Conservation (phyloP, 1,284 basidiomycete species). For the Takashimella koratensis region DNA sequence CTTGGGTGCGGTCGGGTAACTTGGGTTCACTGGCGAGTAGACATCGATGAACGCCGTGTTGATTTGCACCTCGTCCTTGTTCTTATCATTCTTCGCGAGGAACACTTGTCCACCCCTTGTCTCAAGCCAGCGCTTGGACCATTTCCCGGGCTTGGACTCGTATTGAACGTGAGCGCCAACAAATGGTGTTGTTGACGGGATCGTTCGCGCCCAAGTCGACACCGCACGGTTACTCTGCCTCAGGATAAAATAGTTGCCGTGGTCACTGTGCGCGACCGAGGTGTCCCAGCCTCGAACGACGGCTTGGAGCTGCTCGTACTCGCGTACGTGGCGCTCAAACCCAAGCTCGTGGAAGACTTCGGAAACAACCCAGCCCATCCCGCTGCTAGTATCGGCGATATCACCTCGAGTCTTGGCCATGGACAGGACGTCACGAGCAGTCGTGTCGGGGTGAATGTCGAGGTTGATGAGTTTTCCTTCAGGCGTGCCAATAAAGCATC, state of each 20-base stretch:
- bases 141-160: conserved; percentile 83
- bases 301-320: conserved; percentile 70
- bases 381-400: conserved; percentile 19
- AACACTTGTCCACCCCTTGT: conserved; percentile 77
- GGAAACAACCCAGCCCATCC: conserved; percentile 37
- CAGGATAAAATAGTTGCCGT: conserved; percentile 70
- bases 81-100: conserved; percentile 78
- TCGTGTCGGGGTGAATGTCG: conserved; percentile 35
- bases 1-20: conserved; percentile 61
- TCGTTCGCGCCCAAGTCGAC: conserved; percentile 10
- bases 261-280: no score
- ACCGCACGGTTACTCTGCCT: conserved; percentile 63
- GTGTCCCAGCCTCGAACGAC: conserved; percentile 73
- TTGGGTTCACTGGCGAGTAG: conserved; percentile 63
- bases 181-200: conserved; percentile 63
- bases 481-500: background rate
- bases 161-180: conserved; percentile 73
- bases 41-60: conserved; percentile 70
- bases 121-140: conserved; percentile 82
- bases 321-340: conserved; percentile 72
- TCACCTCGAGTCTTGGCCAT: conserved; percentile 21
- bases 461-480: conserved; percentile 8
- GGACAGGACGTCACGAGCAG: conserved; percentile 34
- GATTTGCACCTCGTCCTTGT: conserved; percentile 64
- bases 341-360: conserved; percentile 45